phyloP scores from a whole-genome alignment of 805 yeast genomes.

The Kregervanrija pseudodelftensis region DNA sequence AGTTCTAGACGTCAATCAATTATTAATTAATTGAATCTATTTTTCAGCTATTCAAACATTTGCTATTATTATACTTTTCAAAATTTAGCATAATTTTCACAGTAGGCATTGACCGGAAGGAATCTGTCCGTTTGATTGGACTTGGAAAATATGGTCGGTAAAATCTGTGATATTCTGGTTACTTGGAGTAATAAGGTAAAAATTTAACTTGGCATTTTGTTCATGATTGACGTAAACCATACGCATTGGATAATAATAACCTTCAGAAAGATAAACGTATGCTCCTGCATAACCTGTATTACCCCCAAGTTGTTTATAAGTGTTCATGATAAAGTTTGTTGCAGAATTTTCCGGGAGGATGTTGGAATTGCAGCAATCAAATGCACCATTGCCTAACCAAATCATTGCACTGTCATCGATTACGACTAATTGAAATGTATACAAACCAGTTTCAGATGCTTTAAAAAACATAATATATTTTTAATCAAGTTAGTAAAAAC shows the following conservation, averaged over 20 bases:
- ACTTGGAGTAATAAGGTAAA: conserved; percentile 1
- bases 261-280: conserved; percentile 4
- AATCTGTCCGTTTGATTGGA: too few species aligned
- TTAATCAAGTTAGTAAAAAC: neutral
- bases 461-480: neutral
- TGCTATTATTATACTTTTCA: too few species aligned
- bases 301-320: too few species aligned
- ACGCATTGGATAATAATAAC: conserved; percentile 7
- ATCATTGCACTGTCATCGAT: conserved; percentile 30
- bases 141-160: too few species aligned
- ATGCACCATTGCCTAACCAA: conserved; percentile 24
- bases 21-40: too few species aligned
- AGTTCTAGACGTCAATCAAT: too few species aligned
- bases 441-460: conserved; percentile 25
- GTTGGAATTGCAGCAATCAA: conserved; percentile 27
- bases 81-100: too few species aligned
- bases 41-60: too few species aligned
- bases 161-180: too few species aligned
- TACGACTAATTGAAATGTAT: conserved; percentile 14
- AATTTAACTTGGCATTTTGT: neutral
- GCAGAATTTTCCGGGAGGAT: neutral
- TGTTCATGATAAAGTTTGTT: too few species aligned
- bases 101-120: too few species aligned
- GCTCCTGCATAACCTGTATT: neutral
- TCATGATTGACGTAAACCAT: conserved; percentile 3